These are phyloP conservation scores for Dictyophora rubrovolvata DNA, from an alignment of 768 basidiomycete species.

Conservation along the genomic window DNA sequence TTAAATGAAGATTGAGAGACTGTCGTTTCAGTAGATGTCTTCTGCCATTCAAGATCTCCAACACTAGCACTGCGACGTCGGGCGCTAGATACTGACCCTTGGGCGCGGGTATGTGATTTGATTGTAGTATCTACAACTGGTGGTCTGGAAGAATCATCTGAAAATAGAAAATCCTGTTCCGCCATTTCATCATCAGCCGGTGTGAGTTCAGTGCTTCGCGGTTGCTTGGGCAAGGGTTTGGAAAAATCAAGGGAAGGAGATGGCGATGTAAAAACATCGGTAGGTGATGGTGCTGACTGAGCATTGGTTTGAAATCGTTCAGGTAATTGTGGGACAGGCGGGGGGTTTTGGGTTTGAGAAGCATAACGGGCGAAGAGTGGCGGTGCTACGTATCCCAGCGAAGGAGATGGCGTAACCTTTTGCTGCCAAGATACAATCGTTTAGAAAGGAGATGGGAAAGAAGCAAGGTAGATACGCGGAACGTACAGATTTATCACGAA, in stretches of 20 bases:
- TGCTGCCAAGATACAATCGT: slow-evolving; percentile 20
- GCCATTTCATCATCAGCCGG: slow-evolving; percentile 24
- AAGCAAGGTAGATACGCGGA: slow-evolving; percentile 11
- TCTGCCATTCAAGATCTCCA: slow-evolving; percentile 50
- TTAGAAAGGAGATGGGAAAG: slow-evolving; percentile 14
- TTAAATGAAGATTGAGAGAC: slow-evolving; percentile 26
- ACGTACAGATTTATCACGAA: slow-evolving; percentile 59
- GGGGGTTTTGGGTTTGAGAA: slow-evolving; percentile 26
- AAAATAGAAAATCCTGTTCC: slow-evolving; percentile 44
- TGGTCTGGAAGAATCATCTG: slow-evolving; percentile 37
- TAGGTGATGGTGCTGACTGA: not conserved
- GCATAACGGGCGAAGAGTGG: slow-evolving; percentile 6
- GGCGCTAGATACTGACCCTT: slow-evolving; percentile 18
- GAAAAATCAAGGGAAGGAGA: slow-evolving; percentile 27
- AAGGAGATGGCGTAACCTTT: not conserved
- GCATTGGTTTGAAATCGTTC: slow-evolving; percentile 21
- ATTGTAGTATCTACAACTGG: slow-evolving; percentile 17
- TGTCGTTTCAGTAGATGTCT: slow-evolving; percentile 29
- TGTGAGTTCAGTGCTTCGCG: not conserved
- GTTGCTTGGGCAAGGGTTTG: slow-evolving; percentile 58
- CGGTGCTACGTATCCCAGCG: slow-evolving; percentile 3
- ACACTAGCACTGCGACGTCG: slow-evolving; percentile 70
- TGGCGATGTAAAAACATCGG: slow-evolving; percentile 30
- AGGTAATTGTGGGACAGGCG: slow-evolving; percentile 46
- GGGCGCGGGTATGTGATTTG: slow-evolving; percentile 17